Evolutionary conservation across 2,329 filamentous ascomycete genomes (phyloP).

Genomic region (Fusarium solani-melongenae): DNA sequence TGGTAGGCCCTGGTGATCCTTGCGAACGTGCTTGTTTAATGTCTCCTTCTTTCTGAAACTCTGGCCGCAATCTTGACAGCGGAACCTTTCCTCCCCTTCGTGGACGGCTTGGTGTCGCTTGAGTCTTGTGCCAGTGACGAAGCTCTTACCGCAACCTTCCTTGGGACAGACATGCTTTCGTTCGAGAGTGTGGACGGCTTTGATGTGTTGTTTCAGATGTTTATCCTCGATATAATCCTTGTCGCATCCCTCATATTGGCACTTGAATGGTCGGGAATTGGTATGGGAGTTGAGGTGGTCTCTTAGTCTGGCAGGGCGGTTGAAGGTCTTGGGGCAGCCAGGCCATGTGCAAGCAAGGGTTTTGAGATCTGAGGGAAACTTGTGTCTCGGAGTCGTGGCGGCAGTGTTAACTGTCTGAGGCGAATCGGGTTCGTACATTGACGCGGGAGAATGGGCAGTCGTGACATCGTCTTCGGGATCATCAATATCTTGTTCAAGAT

Average conservation of each 20-base stretch:
- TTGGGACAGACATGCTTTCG: slow-evolving; percentile 78
- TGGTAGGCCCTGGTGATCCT: slow-evolving; percentile 77
- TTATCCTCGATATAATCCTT: slow-evolving; percentile 90
- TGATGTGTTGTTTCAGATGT: slow-evolving; percentile 86
- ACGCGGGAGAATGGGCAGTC: slow-evolving; percentile 47
- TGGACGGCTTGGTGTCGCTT: slow-evolving; percentile 83
- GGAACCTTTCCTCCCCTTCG: slow-evolving; percentile 76
- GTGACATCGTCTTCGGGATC: slow-evolving; percentile 49
- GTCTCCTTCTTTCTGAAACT: slow-evolving; percentile 90
- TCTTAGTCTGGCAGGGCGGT: slow-evolving; percentile 82
- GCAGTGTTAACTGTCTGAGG: slow-evolving; percentile 46
- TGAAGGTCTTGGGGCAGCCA: slow-evolving; percentile 85
- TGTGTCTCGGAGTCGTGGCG: slow-evolving; percentile 57
- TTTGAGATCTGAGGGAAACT: slow-evolving; percentile 78
- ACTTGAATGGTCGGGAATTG: slow-evolving; percentile 84
- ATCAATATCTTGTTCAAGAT: slow-evolving; percentile 41
- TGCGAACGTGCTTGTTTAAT: slow-evolving; percentile 82
- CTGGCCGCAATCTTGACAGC: slow-evolving; percentile 79
- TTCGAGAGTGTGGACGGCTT: slow-evolving; percentile 80
- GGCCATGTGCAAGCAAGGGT: slow-evolving; percentile 80
- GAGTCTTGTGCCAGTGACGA: slow-evolving; percentile 82
- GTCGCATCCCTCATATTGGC: slow-evolving; percentile 75
- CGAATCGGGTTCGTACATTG: slow-evolving; percentile 47
- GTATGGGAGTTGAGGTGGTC: slow-evolving; percentile 87
- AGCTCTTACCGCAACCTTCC: slow-evolving; percentile 80